These are phyloP conservation scores for Carallia brachiata DNA, from an alignment of 345 rosid genomes.

Conservation along the genomic window DNA sequence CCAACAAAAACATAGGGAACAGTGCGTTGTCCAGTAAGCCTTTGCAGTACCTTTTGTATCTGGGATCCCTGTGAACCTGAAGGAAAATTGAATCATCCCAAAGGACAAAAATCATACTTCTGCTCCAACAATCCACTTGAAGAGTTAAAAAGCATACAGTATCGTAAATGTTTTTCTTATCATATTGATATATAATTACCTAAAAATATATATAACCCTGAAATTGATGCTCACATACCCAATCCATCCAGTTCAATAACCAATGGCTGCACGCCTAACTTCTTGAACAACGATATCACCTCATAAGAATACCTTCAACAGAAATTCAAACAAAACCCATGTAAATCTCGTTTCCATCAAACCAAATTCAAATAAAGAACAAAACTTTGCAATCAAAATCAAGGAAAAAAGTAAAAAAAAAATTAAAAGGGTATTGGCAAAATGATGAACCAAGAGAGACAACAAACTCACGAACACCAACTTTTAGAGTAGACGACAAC, in stretches of 20 bases:
- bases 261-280: constrained; percentile 65
- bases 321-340: background rate
- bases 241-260: constrained; percentile 88
- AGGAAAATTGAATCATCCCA: background rate
- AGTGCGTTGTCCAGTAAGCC: constrained; percentile 86
- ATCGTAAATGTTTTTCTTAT: too few species aligned
- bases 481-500: constrained; percentile 92
- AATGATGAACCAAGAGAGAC: background rate
- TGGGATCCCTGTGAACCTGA: constrained; percentile 94
- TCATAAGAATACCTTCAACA: constrained; percentile 72
- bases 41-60: constrained; percentile 76
- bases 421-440: background rate
- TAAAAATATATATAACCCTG: too few species aligned
- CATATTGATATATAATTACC: too few species aligned
- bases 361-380: background rate
- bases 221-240: constrained; percentile 45
- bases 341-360: background rate
- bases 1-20: constrained; percentile 97
- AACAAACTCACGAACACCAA: constrained; percentile 89
- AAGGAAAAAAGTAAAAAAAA: background rate
- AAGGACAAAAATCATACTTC: background rate
- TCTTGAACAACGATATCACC: constrained; percentile 85
- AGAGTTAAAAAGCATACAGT: too few species aligned
- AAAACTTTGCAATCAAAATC: background rate
- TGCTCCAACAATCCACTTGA: too few species aligned